Base-by-base conservation (phyloP, 345 rosid genomes). In the Erucastrum elatum region DNA sequence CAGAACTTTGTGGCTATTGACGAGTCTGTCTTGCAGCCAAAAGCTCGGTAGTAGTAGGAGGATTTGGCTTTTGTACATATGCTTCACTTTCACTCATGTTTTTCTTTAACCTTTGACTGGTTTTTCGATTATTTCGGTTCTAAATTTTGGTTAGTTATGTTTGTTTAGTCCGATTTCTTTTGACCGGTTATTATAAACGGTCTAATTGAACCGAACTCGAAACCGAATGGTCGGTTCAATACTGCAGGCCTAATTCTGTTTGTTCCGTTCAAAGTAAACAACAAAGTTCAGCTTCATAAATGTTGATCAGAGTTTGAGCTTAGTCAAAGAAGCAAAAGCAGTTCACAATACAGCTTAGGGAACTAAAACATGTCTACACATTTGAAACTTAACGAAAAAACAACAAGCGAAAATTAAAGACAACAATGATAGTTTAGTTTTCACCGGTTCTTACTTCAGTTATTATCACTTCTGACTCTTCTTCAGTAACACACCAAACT, bases 401-500 rank as follows among this genome's bases (percentile, higher is more conserved):
- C 56, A 51, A 46, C 53, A 46, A 51, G 56, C 56, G 16, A n/a
- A 49, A 13, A 51, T 51, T 51, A 51, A n/a, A 51, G 56, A 51
- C 56, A n/a, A 51, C 56, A 51, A 5, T 51, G 56, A n/a, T 51
- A 51, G 56, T 49, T 49, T 49, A 13, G 5, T n/a, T 49, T 49
- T 21, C 21, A 21, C 1, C 21, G 21, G 16, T 13, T 49, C 55
- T 13, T 49, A 13, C 56, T 51, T 51, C 56, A 51, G 56, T 51
- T 51, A 37, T 37, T 44, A 62, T 77, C 70, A 88, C 83, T 90
- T 87, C 77, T 93, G 97, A 70, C 90, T 90, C 82, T 91, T 95
- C 90, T 91, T 95, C 87, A 97, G 88, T 70, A 95, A 74, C 27
- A 89, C 99, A 25, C 97, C 97, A 3, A 93, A 86, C 85, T 88